Percentiles rank a stretch among this genome's conserved stretches.
Evolutionary conservation across 2,329 filamentous ascomycete genomes (phyloP).

Genomic region (Ceratocystis alfenasii): DNA sequence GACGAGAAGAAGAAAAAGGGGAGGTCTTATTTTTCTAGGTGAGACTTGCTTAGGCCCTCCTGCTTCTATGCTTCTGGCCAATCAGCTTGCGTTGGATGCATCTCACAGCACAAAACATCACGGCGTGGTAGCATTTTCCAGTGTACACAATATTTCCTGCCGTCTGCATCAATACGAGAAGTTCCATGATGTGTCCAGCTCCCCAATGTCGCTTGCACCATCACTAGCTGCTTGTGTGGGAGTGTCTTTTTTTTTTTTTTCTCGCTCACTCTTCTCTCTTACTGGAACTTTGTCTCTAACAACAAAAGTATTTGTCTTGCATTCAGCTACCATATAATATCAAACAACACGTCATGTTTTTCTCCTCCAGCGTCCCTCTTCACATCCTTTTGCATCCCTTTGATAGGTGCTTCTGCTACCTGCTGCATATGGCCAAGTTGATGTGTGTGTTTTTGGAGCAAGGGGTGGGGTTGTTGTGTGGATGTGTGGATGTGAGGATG

Average conservation of each 20-base stretch:
- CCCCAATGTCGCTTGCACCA: neutral
- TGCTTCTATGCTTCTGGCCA: too few species aligned
- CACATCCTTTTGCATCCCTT: neutral
- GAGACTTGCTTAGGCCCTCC: too few species aligned
- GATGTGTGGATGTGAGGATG: neutral
- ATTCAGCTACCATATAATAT: neutral
- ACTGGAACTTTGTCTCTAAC: neutral
- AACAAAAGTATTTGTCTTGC: neutral
- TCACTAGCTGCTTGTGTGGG: neutral
- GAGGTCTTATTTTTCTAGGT: neutral
- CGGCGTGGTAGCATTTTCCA: neutral
- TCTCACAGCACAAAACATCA: neutral
- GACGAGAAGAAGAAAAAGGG: neutral
- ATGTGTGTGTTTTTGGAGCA: neutral
- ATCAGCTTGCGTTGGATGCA: too few species aligned
- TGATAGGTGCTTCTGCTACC: neutral
- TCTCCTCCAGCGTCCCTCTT: neutral
- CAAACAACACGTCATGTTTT: conserved; percentile 4
- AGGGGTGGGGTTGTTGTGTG: neutral
- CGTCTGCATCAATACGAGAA: conserved; percentile 4
- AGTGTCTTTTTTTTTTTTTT: neutral
- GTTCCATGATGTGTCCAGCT: neutral
- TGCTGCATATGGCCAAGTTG: neutral
- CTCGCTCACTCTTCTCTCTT: neutral
- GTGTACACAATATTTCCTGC: neutral